Base-by-base conservation (phyloP, 1,139 yeast genomes). In the Saccharomyces hybrid region DNA sequence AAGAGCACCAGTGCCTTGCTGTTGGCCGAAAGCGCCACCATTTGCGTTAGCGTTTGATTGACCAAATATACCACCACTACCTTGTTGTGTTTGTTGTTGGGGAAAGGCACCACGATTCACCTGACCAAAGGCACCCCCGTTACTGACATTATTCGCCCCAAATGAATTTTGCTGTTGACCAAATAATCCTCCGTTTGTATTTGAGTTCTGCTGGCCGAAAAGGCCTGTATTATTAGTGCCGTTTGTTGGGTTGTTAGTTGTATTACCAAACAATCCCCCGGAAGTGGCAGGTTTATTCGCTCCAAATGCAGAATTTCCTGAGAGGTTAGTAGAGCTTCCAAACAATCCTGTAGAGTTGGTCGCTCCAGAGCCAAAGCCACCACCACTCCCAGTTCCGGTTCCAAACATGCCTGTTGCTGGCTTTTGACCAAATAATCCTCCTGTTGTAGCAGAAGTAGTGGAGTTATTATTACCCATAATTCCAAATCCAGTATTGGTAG, bases 301-400 rank as follows among this genome's bases (percentile, higher is more conserved):
- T 13, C 50, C 50, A 6, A 52, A 52, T n/a, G 42, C 16, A 4
- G 52, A 28, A 28, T 27, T 47, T 11, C 48, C 47, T 53, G 30
- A 34, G 50, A 20, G 25, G 31, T 50, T 53, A 38, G 23, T 34
- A 28, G 47, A 50, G 44, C 41, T 30, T 25, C 32, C 50, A 16
- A 30, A 48, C 31, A 13, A 70, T 49, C 38, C 38, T n/a, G 38
- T 32, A 26, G 60, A 53, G n/a, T 70, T 57, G 25, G 69, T 67
- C 23, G 49, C 47, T 57, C 68, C 71, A 14, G 65, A 59, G 11
- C 80, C 80, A 69, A 78, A 76, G 11, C 75, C 62, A 2, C 77
- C 73, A n/a, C 73, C 25, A 23, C 25, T 23, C 5, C 23, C 73
- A 11, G 50, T 34, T 26, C 30, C 16, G 3, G 51, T 20, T 14